Percentiles rank a stretch among this genome's conserved stretches.
These are phyloP conservation scores for Eutrema yunnanense DNA, from an alignment of 345 rosid species.

Conservation along the genomic window DNA sequence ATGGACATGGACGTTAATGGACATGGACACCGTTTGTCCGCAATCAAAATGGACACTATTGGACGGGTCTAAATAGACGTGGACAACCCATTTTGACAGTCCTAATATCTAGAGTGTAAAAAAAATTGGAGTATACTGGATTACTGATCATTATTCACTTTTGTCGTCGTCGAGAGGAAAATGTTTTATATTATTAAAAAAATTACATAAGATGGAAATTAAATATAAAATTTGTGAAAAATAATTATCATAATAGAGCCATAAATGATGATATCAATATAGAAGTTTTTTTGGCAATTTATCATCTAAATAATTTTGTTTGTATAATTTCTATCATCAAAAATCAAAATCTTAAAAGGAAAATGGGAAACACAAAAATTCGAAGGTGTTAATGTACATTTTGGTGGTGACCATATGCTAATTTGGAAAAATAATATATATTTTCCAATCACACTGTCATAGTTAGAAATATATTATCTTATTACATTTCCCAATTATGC, in stretches of 20 bases:
- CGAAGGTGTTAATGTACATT: neutral
- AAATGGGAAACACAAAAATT: neutral
- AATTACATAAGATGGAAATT: neutral
- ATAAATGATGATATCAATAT: neutral
- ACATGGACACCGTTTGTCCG: no score
- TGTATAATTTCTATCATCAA: neutral
- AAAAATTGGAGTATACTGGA: neutral
- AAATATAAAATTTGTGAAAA: neutral
- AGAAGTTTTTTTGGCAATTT: neutral
- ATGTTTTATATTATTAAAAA: neutral
- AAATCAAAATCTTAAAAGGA: neutral
- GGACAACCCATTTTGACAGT: no score
- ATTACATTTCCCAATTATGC: no score
- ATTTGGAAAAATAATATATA: no score
- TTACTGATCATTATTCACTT: neutral
- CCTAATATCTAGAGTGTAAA: neutral
- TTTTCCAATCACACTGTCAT: no score
- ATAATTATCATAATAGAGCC: neutral
- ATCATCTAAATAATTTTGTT: neutral
- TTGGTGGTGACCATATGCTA: no score
- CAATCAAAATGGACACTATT: no score
- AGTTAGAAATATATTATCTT: no score
- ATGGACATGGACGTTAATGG: no score
- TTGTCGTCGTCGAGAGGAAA: neutral
- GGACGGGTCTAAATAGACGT: no score